Evolutionary conservation across 805 yeast species (phyloP).

Genomic region (Saccharomycopsis malanga): DNA sequence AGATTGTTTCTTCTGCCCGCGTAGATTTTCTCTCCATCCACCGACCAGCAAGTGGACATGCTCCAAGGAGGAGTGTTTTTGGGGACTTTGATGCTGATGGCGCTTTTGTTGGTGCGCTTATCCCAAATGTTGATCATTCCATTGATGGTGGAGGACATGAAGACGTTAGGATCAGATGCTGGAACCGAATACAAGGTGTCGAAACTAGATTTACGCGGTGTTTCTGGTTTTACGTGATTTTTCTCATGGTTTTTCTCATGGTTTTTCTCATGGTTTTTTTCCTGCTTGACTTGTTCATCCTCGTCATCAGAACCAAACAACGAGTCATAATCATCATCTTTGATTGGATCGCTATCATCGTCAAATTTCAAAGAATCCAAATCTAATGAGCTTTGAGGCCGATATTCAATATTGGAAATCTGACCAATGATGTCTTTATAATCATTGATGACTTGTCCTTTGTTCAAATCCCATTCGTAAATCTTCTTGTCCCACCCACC

Average conservation of each 20-base stretch:
- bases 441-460: conserved; percentile 47
- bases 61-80: conserved; percentile 89
- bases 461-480: conserved; percentile 77
- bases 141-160: conserved; percentile 75
- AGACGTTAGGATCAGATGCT: conserved; percentile 40
- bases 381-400: conserved; percentile 52
- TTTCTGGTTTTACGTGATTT: conserved; percentile 1
- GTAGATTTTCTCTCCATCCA: conserved; percentile 68
- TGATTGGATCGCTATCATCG: conserved; percentile 27
- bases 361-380: conserved; percentile 24
- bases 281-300: conserved; percentile 26
- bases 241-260: conserved; percentile 9
- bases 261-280: conserved; percentile 10
- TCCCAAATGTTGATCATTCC: conserved; percentile 86
- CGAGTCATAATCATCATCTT: conserved; percentile 47
- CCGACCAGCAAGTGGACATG: conserved; percentile 81
- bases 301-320: conserved; percentile 54
- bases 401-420: conserved; percentile 63
- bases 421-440: conserved; percentile 67
- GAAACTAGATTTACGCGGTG: not conserved
- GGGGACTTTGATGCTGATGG: conserved; percentile 46
- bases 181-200: conserved; percentile 3
- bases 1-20: conserved; percentile 87
- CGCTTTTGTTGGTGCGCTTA: conserved; percentile 40
- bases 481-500: conserved; percentile 89